These are phyloP conservation scores for Coniella lustricola DNA, from an alignment of 2,329 filamentous ascomycete species.

Conservation along the genomic window DNA sequence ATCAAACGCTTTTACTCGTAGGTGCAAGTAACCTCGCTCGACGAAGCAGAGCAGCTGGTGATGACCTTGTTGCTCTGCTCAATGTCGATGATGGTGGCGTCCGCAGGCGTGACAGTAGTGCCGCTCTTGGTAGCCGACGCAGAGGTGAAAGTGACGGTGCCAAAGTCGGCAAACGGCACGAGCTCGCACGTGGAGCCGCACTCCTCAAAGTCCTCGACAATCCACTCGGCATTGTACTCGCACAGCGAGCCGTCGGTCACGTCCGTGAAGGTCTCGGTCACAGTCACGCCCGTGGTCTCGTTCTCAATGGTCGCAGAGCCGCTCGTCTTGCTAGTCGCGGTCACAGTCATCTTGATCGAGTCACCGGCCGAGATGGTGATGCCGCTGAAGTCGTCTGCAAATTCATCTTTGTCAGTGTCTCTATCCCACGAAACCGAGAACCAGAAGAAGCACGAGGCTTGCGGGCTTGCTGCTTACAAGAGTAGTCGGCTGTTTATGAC, in stretches of 20 bases:
- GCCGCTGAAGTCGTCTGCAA: constrained; percentile 15
- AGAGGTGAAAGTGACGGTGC: constrained; percentile 35
- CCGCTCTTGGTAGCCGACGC: constrained; percentile 23
- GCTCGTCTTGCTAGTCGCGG: constrained; percentile 32
- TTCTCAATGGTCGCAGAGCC: constrained; percentile 43
- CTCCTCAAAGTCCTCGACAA: constrained; percentile 48
- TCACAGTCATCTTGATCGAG: constrained; percentile 24
- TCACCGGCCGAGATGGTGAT: constrained; percentile 19
- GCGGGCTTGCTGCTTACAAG: constrained; percentile 21
- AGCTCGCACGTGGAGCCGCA: constrained; percentile 24
- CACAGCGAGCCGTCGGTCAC: constrained; percentile 35
- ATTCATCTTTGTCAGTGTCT: not conserved
- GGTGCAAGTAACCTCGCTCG: constrained; percentile 18
- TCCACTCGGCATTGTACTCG: constrained; percentile 55
- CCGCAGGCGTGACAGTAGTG: constrained; percentile 26
- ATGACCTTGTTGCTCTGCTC: constrained; percentile 58
- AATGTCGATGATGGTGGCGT: constrained; percentile 59
- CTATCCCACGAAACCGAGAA: no score
- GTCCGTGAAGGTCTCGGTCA: constrained; percentile 42
- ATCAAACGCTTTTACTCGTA: constrained; percentile 36
- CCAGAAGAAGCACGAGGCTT: no score
- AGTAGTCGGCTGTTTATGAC: no score
- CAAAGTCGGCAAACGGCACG: constrained; percentile 41
- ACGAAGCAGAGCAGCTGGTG: constrained; percentile 19
- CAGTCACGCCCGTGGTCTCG: constrained; percentile 38